Evolutionary conservation across 2,329 filamentous ascomycete species (phyloP).

Genomic region (Fusarium dlaminii): DNA sequence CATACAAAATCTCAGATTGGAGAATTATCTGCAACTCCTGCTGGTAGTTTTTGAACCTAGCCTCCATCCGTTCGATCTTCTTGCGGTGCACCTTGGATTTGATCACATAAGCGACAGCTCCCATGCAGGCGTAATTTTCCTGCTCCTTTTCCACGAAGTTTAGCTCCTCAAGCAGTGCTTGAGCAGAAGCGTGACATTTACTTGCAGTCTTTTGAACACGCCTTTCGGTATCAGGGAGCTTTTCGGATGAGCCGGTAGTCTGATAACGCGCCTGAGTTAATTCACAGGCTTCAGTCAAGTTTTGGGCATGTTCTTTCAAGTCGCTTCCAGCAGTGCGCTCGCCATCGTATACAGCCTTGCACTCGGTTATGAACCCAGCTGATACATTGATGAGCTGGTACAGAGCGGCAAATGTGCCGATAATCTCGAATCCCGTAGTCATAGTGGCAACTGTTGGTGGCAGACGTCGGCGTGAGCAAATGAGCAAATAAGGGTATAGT

Average conservation of each 20-base stretch:
- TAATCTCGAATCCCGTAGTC: not conserved
- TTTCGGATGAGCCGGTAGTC: rapidly evolving
- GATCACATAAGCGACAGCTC: not conserved
- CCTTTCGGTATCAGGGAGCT: not conserved
- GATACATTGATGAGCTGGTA: constrained; percentile 12
- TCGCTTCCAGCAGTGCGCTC: not conserved
- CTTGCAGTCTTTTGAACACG: not conserved
- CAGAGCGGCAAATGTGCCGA: not conserved
- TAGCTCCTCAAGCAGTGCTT: not conserved
- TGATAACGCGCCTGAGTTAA: not conserved
- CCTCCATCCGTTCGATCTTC: constrained; percentile 1
- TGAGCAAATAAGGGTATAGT: rapidly evolving
- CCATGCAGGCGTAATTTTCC: not conserved
- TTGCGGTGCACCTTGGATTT: not conserved
- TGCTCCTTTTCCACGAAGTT: not conserved
- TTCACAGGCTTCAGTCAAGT: not conserved
- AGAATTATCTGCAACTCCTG: constrained; percentile 6
- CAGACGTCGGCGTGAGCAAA: rapidly evolving
- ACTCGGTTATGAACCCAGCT: not conserved
- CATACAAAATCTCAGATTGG: not conserved
- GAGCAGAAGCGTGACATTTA: not conserved
- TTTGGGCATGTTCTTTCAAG: not conserved
- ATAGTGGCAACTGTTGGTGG: not conserved
- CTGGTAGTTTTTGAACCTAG: not conserved
- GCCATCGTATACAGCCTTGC: constrained; percentile 1